A percentile compares a stretch with the other conserved stretches of the same genome.
phyloP scores from a whole-genome alignment of 805 yeast genomes.

The Dipodascus albidus region DNA sequence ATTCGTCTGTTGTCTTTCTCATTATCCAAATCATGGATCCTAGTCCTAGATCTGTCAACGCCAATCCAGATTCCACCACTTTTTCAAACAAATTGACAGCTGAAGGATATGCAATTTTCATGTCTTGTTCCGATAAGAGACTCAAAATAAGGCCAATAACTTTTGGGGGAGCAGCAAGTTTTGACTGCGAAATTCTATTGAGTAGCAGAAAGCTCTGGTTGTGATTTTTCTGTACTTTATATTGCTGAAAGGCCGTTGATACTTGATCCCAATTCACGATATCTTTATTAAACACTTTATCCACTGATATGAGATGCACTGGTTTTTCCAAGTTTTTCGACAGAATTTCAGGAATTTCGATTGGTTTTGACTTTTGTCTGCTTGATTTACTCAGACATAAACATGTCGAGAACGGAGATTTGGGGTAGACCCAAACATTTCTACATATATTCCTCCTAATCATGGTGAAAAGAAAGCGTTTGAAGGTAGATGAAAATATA shows the following conservation, averaged over 20 bases:
- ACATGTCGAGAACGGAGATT: too few species aligned
- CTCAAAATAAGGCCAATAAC: background rate
- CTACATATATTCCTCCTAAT: background rate
- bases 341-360: background rate
- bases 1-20: conserved; percentile 8
- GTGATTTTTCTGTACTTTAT: conserved; percentile 1
- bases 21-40: conserved; percentile 5
- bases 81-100: conserved; percentile 5
- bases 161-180: conserved; percentile 3
- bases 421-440: too few species aligned
- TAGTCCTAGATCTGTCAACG: background rate
- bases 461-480: too few species aligned
- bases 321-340: background rate
- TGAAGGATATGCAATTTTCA: background rate
- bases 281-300: background rate
- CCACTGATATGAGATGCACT: background rate
- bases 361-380: background rate
- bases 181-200: conserved; percentile 2
- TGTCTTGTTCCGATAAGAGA: conserved; percentile 2
- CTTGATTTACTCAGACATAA: too few species aligned
- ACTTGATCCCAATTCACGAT: background rate
- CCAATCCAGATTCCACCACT: background rate
- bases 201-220: conserved; percentile 3
- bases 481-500: too few species aligned
- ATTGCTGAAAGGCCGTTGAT: background rate